Conservation (phyloP, 2,329 filamentous ascomycete genomes). For the Diaporthe caulivora region DNA sequence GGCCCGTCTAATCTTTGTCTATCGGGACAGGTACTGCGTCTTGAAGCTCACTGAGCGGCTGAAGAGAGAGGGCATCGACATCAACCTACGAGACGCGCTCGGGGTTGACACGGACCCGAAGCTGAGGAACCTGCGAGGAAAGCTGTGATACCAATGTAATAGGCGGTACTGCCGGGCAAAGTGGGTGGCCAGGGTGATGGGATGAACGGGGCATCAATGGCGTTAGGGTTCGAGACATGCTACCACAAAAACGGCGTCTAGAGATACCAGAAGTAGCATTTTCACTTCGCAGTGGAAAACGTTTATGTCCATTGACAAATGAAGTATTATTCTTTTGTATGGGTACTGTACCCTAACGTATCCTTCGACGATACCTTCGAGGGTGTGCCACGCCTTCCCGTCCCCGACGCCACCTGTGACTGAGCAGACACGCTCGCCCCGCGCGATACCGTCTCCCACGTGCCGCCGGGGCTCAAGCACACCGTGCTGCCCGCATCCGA, state of each 20-base stretch:
- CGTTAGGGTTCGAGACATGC: not conserved
- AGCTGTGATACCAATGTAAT: not conserved
- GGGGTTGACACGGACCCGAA: slow-evolving; percentile 40
- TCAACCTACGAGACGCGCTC: slow-evolving; percentile 40
- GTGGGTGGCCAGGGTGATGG: not conserved
- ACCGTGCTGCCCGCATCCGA: not conserved
- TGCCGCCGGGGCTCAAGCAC: not conserved
- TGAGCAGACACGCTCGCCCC: not conserved
- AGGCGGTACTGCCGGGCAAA: not conserved
- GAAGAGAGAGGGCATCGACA: slow-evolving; percentile 40
- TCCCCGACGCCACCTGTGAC: not conserved
- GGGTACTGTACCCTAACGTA: not conserved
- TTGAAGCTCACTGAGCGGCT: slow-evolving; percentile 41
- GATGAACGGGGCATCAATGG: not conserved
- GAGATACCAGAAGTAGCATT: slow-evolving; percentile 4
- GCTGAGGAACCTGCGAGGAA: slow-evolving; percentile 39
- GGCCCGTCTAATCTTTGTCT: slow-evolving; percentile 32
- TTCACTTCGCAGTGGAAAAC: not conserved
- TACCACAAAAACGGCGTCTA: not conserved
- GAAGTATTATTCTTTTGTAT: slow-evolving; percentile 8
- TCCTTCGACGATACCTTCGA: slow-evolving; percentile 19
- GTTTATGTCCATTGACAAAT: not conserved
- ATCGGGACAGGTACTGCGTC: slow-evolving; percentile 38
- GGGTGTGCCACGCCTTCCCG: not conserved
- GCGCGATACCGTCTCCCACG: slow-evolving; percentile 24